Conservation (phyloP, 495 filamentous ascomycete species). For the Articulospora tetracladia region DNA sequence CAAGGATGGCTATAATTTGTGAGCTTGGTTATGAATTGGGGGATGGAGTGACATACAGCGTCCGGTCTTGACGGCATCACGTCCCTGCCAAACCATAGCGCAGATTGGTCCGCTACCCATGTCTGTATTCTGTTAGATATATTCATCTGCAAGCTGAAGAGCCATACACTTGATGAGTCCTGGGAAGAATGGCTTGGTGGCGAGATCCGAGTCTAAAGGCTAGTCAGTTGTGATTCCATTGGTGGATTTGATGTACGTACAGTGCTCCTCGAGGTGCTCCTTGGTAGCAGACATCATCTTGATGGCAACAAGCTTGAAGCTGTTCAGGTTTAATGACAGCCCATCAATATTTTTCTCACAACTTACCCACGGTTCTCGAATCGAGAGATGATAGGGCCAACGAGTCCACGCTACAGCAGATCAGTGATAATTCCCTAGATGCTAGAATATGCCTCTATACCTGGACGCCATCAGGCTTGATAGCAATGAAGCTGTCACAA, state of each 20-base stretch:
- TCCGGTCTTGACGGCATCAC: slow-evolving; percentile 96
- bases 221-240: slow-evolving; percentile 27
- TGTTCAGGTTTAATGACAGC: slow-evolving; percentile 30
- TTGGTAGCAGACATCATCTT: slow-evolving; percentile 86
- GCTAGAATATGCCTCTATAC: slow-evolving; percentile 46
- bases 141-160: background rate
- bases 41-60: slow-evolving; percentile 55
- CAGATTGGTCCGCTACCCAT: slow-evolving; percentile 95
- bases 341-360: background rate
- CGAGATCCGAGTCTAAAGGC: slow-evolving; percentile 73
- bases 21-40: slow-evolving; percentile 11
- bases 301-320: slow-evolving; percentile 97
- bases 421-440: slow-evolving; percentile 8
- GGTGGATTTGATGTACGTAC: slow-evolving; percentile 31
- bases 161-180: slow-evolving; percentile 80
- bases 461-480: slow-evolving; percentile 99
- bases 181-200: slow-evolving; percentile 92
- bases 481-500: slow-evolving; percentile 83
- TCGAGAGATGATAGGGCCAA: slow-evolving; percentile 93
- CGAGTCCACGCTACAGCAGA: slow-evolving; percentile 75
- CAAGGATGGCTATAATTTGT: slow-evolving; percentile 64
- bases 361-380: slow-evolving; percentile 91
- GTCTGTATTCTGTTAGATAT: slow-evolving; percentile 54
- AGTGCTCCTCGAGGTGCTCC: slow-evolving; percentile 97
- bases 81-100: slow-evolving; percentile 99